Percentiles rank a stretch among this genome's conserved stretches.
Conservation (phyloP, 2,329 filamentous ascomycete species). For the Ophioceras dolichostomum region DNA sequence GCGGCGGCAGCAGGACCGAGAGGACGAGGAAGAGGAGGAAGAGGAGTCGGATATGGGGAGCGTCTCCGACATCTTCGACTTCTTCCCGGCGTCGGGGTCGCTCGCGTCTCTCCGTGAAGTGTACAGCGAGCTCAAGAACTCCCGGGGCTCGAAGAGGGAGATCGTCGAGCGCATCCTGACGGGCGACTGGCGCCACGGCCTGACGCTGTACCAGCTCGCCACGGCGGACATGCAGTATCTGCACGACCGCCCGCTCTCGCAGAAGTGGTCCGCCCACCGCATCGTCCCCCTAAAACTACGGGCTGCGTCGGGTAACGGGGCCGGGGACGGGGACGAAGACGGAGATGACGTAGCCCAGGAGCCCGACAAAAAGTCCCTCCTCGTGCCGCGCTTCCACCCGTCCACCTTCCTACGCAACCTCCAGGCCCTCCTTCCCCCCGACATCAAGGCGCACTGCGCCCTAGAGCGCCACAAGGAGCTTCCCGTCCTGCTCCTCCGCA, state of each 20-base stretch:
- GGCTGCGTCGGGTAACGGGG: constrained; percentile 13
- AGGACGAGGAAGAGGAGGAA: constrained; percentile 35
- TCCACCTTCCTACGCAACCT: constrained; percentile 69
- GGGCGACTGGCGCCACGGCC: constrained; percentile 55
- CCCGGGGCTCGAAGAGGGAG: constrained; percentile 48
- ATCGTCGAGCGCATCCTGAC: constrained; percentile 51
- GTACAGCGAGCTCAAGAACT: constrained; percentile 43
- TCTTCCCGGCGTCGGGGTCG: constrained; percentile 56
- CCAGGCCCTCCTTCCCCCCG: constrained; percentile 59
- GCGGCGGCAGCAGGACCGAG: constrained; percentile 15
- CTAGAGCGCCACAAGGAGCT: constrained; percentile 58
- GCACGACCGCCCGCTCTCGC: constrained; percentile 50
- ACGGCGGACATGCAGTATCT: constrained; percentile 58
- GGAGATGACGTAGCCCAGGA: constrained; percentile 19
- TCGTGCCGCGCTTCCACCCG: constrained; percentile 63
- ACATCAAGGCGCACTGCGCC: constrained; percentile 76
- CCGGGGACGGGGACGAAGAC: constrained; percentile 13
- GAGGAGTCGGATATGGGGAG: too few relatives aligned
- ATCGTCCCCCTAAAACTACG: constrained; percentile 38
- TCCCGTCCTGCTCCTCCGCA: constrained; percentile 63
- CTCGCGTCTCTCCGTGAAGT: constrained; percentile 53
- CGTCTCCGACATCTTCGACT: too few relatives aligned
- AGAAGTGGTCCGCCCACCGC: constrained; percentile 52
- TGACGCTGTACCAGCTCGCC: constrained; percentile 54
- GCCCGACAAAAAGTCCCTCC: constrained; percentile 31